These are phyloP conservation scores for Alternaria gansuensis DNA, from an alignment of 2,329 filamentous ascomycete genomes.

Conservation along the genomic window DNA sequence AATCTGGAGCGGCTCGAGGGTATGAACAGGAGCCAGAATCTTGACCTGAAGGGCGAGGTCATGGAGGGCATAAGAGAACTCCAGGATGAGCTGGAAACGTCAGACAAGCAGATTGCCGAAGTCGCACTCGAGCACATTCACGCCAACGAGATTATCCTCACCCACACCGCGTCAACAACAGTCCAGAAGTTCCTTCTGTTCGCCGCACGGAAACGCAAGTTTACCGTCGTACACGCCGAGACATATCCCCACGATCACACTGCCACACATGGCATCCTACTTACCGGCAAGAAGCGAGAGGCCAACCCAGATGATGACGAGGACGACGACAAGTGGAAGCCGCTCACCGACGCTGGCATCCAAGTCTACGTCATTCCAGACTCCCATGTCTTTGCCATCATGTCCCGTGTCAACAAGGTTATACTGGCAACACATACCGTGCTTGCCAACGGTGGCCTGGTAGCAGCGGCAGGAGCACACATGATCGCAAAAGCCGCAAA, in stretches of 20 bases:
- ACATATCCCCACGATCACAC: conserved; percentile 74
- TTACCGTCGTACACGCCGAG: conserved; percentile 87
- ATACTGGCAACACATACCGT: conserved; percentile 88
- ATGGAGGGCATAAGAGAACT: conserved; percentile 95
- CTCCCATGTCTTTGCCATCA: conserved; percentile 87
- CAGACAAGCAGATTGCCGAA: conserved; percentile 90
- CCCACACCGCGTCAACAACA: conserved; percentile 83
- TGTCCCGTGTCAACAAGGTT: conserved; percentile 95
- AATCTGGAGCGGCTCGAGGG: conserved; percentile 52
- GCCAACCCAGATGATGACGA: conserved; percentile 62
- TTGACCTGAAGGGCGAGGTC: conserved; percentile 87
- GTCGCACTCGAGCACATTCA: conserved; percentile 92
- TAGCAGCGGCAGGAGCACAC: conserved; percentile 83
- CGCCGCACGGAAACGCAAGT: conserved; percentile 87
- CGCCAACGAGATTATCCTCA: conserved; percentile 89
- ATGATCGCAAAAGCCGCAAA: conserved; percentile 86
- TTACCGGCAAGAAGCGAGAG: conserved; percentile 62
- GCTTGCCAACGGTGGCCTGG: conserved; percentile 84
- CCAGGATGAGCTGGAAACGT: conserved; percentile 91
- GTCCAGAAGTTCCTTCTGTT: conserved; percentile 90
- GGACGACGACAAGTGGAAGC: conserved; percentile 71
- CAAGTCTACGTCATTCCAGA: conserved; percentile 86
- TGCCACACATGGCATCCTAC: conserved; percentile 68
- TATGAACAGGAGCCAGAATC: conserved; percentile 53
- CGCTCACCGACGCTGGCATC: conserved; percentile 78